Conservation (phyloP, 1,139 yeast genomes). For the Pneumocystis jirovecii region DNA sequence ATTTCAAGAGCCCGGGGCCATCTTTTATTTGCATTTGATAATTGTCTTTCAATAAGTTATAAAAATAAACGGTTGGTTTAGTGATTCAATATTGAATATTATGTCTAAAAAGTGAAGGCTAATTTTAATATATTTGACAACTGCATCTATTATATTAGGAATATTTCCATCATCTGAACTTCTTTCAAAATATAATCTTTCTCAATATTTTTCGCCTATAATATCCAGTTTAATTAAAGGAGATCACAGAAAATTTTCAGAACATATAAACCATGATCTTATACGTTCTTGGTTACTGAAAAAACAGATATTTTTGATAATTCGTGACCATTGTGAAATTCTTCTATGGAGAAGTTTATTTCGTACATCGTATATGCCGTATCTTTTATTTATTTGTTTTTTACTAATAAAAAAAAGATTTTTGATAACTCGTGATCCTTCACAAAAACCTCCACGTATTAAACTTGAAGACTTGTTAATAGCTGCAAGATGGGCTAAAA, state of each 20-base stretch:
- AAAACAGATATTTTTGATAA: slow-evolving; percentile 20
- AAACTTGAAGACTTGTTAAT: slow-evolving; percentile 15
- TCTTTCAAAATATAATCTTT: slow-evolving; percentile 18
- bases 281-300: slow-evolving; percentile 17
- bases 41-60: slow-evolving; percentile 26
- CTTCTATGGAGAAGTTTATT: slow-evolving; percentile 23
- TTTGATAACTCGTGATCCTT: slow-evolving; percentile 4
- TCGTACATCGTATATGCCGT: slow-evolving; percentile 11
- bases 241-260: slow-evolving; percentile 18
- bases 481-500: slow-evolving; percentile 14
- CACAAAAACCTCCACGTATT: slow-evolving; percentile 15
- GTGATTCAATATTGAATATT: not conserved
- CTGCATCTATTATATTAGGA: slow-evolving; percentile 31
- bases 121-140: slow-evolving; percentile 40
- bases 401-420: slow-evolving; percentile 9
- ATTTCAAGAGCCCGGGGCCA: slow-evolving; percentile 43
- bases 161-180: slow-evolving; percentile 21
- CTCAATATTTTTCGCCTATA: slow-evolving; percentile 21
- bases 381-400: not conserved
- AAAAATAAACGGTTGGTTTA: slow-evolving; percentile 7
- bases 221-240: slow-evolving; percentile 19
- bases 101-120: slow-evolving; percentile 22
- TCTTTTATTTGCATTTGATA: slow-evolving; percentile 44
- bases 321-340: slow-evolving; percentile 19
- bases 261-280: slow-evolving; percentile 17